These are phyloP conservation scores for Cystobasidiaceae sp. DNA, from an alignment of 1,284 basidiomycete genomes.

Conservation along the genomic window DNA sequence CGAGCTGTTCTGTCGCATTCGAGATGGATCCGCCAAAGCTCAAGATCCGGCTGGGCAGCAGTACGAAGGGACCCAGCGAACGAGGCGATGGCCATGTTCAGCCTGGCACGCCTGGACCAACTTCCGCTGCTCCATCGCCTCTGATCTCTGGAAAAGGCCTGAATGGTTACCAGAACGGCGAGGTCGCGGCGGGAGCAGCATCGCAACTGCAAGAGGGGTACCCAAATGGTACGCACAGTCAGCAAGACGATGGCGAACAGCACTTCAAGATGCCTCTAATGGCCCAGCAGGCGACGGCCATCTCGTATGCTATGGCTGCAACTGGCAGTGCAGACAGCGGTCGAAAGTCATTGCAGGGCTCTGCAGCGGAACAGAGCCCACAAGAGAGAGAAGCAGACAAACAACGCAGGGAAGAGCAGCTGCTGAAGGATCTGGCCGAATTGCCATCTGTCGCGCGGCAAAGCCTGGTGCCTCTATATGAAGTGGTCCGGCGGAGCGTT, in stretches of 20 bases:
- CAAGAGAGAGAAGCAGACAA: background rate
- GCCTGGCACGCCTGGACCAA: background rate
- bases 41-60: slow-evolving; percentile 23
- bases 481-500: slow-evolving; percentile 66
- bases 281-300: too few species aligned
- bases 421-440: slow-evolving; percentile 68
- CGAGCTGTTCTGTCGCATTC: background rate
- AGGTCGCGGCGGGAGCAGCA: too few species aligned
- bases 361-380: background rate
- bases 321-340: background rate
- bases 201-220: too few species aligned
- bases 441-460: slow-evolving; percentile 53
- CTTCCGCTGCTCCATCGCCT: too few species aligned
- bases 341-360: background rate
- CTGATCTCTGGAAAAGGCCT: too few species aligned
- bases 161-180: too few species aligned
- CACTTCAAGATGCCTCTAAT: too few species aligned
- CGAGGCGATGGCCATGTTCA: background rate
- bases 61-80: background rate
- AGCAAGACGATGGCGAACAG: too few species aligned
- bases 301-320: too few species aligned
- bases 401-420: slow-evolving; percentile 42
- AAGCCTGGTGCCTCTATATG: slow-evolving; percentile 67
- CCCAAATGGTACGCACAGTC: too few species aligned
- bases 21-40: background rate